Conservation (phyloP, 73 alveolate species). For the Diophrys appendiculata region DNA sequence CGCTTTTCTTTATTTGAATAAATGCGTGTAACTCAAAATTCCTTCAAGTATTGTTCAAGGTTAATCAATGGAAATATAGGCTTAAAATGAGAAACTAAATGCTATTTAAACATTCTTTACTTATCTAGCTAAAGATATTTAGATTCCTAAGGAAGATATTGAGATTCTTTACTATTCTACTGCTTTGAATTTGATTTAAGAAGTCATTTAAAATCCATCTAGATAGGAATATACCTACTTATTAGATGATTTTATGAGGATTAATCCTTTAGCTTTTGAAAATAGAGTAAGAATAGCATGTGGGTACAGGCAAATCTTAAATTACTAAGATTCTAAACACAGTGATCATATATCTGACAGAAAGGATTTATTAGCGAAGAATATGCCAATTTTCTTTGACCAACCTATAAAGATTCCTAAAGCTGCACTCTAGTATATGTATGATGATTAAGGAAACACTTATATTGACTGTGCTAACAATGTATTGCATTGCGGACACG, state of each 20-base stretch:
- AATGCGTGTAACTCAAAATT: no score
- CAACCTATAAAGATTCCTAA: conserved; percentile 5
- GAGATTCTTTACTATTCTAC: background rate
- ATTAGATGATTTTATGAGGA: background rate
- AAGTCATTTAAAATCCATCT: no score
- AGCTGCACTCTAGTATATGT: background rate
- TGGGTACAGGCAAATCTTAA: background rate
- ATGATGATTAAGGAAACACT: conserved; percentile 13
- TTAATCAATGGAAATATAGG: no score
- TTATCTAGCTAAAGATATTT: no score
- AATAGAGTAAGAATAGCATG: background rate
- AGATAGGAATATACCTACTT: no score
- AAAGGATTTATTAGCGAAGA: background rate
- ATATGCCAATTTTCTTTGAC: background rate
- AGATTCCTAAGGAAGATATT: background rate
- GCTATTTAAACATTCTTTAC: no score
- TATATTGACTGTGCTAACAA: conserved; percentile 15
- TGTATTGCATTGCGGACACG: background rate
- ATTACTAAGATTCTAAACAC: background rate
- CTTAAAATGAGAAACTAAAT: no score
- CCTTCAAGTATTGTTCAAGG: no score
- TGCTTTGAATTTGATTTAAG: background rate
- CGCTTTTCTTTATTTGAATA: background rate
- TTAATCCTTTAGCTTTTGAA: background rate
- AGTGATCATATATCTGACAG: background rate